Conservation (phyloP, 2,329 filamentous ascomycete genomes). For the Tricladium varicosporioides region DNA sequence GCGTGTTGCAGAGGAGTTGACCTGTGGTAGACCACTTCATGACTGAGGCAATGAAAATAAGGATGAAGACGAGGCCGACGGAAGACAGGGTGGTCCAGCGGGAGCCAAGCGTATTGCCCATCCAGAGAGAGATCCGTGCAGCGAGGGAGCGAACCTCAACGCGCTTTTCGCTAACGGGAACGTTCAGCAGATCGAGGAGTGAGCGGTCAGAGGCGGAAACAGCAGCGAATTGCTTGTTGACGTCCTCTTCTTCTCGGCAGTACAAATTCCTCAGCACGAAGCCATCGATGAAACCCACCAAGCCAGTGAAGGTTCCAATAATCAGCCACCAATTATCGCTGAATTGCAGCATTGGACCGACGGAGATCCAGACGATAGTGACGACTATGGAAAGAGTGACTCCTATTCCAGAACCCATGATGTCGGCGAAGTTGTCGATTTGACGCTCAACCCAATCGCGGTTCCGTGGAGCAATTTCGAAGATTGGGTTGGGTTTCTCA, state of each 20-base stretch:
- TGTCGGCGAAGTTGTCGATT: slow-evolving; percentile 43
- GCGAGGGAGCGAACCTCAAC: slow-evolving; percentile 15
- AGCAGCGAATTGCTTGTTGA: slow-evolving; percentile 26
- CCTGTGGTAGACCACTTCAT: slow-evolving; percentile 34
- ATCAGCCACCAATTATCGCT: slow-evolving; percentile 46
- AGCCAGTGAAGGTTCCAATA: slow-evolving; percentile 47
- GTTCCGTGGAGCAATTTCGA: slow-evolving; percentile 34
- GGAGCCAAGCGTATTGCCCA: slow-evolving; percentile 23
- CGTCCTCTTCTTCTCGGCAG: slow-evolving; percentile 22
- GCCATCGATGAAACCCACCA: slow-evolving; percentile 44
- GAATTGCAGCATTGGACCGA: slow-evolving; percentile 40
- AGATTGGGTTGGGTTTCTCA: slow-evolving; percentile 33
- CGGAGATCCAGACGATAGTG: slow-evolving; percentile 37
- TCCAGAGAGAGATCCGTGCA: slow-evolving; percentile 23
- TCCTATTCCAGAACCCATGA: slow-evolving; percentile 42
- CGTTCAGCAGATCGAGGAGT: slow-evolving; percentile 24
- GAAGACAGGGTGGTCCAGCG: slow-evolving; percentile 19
- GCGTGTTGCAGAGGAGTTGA: slow-evolving; percentile 34
- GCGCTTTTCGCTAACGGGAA: slow-evolving; percentile 16
- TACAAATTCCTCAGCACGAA: slow-evolving; percentile 47
- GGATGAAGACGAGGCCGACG: slow-evolving; percentile 21
- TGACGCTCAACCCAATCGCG: slow-evolving; percentile 36
- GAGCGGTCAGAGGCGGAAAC: slow-evolving; percentile 21
- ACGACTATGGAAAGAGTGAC: slow-evolving; percentile 39
- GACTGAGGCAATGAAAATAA: slow-evolving; percentile 24